A percentile compares a stretch with the other conserved stretches of the same genome.
Evolutionary conservation across 805 yeast species (phyloP).

Genomic region (Ogataea dorogensis): DNA sequence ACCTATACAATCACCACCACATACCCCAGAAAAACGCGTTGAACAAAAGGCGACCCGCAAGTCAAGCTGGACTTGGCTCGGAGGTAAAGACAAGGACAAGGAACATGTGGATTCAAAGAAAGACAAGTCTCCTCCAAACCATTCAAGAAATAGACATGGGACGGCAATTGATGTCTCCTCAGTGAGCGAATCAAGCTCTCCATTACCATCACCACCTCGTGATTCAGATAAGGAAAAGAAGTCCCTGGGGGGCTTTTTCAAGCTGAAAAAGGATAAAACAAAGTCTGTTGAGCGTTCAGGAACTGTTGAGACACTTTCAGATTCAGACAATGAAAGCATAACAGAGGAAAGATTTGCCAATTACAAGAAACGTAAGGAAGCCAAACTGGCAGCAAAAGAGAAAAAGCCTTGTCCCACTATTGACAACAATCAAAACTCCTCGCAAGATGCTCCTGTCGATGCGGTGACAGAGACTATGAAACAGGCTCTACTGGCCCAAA

Average conservation of each 20-base stretch:
- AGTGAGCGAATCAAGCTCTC: slow-evolving; percentile 2
- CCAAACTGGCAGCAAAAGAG: too few species aligned
- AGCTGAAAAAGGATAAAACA: slow-evolving; percentile 25
- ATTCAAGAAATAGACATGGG: slow-evolving; percentile 32
- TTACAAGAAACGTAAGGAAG: slow-evolving; percentile 9
- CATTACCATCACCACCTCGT: slow-evolving; percentile 15
- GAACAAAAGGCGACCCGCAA: slow-evolving; percentile 11
- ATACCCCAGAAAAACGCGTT: slow-evolving; percentile 10
- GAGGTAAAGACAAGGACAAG: slow-evolving; percentile 14
- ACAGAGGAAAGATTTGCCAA: slow-evolving; percentile 19
- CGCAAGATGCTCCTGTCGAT: slow-evolving; percentile 9
- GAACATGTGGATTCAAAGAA: slow-evolving; percentile 7
- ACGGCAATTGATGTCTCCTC: slow-evolving; percentile 17
- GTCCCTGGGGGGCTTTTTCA: slow-evolving; percentile 29
- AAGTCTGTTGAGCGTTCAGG: slow-evolving; percentile 13
- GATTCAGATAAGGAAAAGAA: slow-evolving; percentile 17
- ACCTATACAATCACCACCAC: slow-evolving; percentile 9
- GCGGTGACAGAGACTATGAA: slow-evolving; percentile 23
- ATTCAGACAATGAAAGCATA: slow-evolving; percentile 25
- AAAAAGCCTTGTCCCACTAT: too few species aligned
- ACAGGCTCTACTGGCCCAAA: slow-evolving; percentile 28
- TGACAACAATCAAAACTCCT: too few species aligned
- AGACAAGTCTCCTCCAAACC: slow-evolving; percentile 23
- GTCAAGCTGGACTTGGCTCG: slow-evolving; percentile 21
- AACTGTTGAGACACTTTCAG: slow-evolving; percentile 16